phyloP scores from a whole-genome alignment of 2,329 filamentous ascomycete species.

The Colletotrichum gigasporum region DNA sequence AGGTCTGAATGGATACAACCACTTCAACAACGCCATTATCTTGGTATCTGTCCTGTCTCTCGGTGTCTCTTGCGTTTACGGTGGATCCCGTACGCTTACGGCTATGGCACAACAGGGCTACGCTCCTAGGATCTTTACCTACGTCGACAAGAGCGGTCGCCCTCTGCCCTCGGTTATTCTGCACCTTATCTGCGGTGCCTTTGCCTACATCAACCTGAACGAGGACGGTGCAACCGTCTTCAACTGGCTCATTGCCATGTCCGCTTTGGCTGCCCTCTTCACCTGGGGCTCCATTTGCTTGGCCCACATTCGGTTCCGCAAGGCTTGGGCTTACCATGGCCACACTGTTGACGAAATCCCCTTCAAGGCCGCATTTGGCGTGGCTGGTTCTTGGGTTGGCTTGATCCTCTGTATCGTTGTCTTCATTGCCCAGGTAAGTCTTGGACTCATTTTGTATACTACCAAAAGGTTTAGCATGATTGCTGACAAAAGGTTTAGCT shows the following conservation, averaged over 20 bases:
- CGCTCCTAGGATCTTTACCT: conserved; percentile 65
- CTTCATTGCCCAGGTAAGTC: conserved; percentile 59
- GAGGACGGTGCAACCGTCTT: conserved; percentile 62
- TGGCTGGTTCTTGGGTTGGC: conserved; percentile 72
- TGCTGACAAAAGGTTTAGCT: conserved; percentile 44
- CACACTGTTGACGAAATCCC: conserved; percentile 73
- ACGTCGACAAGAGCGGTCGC: conserved; percentile 66
- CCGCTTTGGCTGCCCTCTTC: conserved; percentile 71
- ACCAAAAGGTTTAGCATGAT: no score
- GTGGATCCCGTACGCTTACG: conserved; percentile 66
- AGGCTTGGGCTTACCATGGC: conserved; percentile 69
- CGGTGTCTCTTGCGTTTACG: conserved; percentile 67
- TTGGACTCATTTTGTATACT: no score
- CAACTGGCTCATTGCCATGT: conserved; percentile 73
- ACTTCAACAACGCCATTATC: conserved; percentile 69
- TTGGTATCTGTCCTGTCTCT: conserved; percentile 67
- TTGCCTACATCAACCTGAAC: conserved; percentile 59
- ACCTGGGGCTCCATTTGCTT: conserved; percentile 77
- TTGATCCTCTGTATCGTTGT: conserved; percentile 66
- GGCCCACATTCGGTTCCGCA: conserved; percentile 75
- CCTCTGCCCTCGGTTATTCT: conserved; percentile 60
- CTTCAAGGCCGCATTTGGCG: conserved; percentile 68
- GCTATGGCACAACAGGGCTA: conserved; percentile 68
- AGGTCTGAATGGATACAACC: conserved; percentile 57
- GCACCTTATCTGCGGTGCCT: conserved; percentile 57